Conservation (phyloP, 1,284 basidiomycete genomes). For the Rhodotorula sp. region DNA sequence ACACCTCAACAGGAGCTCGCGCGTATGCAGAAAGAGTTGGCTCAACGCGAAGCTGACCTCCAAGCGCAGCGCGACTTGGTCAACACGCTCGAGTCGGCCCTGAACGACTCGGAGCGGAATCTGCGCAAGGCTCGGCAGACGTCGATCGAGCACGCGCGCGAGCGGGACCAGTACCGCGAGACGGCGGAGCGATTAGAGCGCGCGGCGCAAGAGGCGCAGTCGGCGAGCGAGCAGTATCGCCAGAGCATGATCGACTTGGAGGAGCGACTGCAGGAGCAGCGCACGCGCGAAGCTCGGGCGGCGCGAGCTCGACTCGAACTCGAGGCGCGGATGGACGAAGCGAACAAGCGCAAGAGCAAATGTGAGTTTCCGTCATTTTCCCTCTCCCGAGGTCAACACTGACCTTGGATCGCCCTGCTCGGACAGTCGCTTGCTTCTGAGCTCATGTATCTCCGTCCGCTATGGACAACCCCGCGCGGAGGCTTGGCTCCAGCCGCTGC, state of each 20-base stretch:
- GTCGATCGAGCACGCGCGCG: slow-evolving; percentile 76
- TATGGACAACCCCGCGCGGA: too few species aligned
- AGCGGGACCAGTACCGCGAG: slow-evolving; percentile 68
- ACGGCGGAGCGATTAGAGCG: slow-evolving; percentile 64
- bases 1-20: slow-evolving; percentile 59
- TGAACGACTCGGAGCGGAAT: slow-evolving; percentile 86
- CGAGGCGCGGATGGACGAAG: slow-evolving; percentile 77
- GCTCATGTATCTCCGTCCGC: not conserved
- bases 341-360: slow-evolving; percentile 55
- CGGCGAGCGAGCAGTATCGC: slow-evolving; percentile 71
- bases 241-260: slow-evolving; percentile 65
- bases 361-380: slow-evolving; percentile 9
- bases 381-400: not conserved
- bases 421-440: slow-evolving; percentile 20
- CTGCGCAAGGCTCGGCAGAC: slow-evolving; percentile 85
- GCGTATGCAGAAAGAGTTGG: slow-evolving; percentile 84
- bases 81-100: slow-evolving; percentile 71
- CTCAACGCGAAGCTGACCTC: slow-evolving; percentile 66
- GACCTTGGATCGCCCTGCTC: not conserved
- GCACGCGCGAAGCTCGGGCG: slow-evolving; percentile 73
- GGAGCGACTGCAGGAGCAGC: slow-evolving; percentile 73
- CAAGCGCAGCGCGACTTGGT: slow-evolving; percentile 90
- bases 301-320: slow-evolving; percentile 62
- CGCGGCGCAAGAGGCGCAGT: slow-evolving; percentile 63
- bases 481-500: too few species aligned